Base-by-base conservation (phyloP, 805 yeast species). In the Barnettozyma populi region DNA sequence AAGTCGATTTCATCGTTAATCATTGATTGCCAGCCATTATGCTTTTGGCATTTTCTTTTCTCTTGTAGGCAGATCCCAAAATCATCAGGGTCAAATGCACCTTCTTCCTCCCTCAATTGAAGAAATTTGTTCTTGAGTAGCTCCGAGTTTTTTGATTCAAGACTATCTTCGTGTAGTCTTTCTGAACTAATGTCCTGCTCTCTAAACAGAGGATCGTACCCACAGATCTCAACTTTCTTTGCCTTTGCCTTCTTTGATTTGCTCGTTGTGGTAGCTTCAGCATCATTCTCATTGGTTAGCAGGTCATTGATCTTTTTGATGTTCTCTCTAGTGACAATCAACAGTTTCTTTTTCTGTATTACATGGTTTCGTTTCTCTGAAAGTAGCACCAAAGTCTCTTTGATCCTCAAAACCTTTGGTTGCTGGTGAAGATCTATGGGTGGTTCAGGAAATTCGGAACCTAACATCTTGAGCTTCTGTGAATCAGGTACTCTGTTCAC, bases 31-130 rank as follows among this genome's bases (percentile, higher is more conserved):
- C 82, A 77, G 1, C 78, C 75, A 42, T 65, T 69, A 52, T 82
- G 89, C 41, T 75, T 73, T 3, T 59, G 58, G 59, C 89, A 82
- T 53, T 78, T 80, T 46, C 74, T 69, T 50, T 74, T 75, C 43
- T 82, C 86, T 9, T 67, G 60, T 7, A 79, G 57, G 55, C 88
- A 82, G 1, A 76, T 25, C 13, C 8, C n/a, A 9, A 20, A 3
- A 8, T 38, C 43, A n/a, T 14, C 39, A 3, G 8, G 43, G n/a
- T 37, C 46, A n/a, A n/a, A n/a, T 2, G 24, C 27, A 1, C 39
- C 46, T 18, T 45, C 51, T n/a, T 18, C 47, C 10, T 32, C 41
- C 24, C 41, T 36, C 6, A 41, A 31, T 23, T 48, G 40, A 2
- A 47, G 7, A 23, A 50, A 53, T 37, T 19, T 35, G 1, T 21